phyloP scores from a whole-genome alignment of 208 protist species.

The Phytomonas francai region DNA sequence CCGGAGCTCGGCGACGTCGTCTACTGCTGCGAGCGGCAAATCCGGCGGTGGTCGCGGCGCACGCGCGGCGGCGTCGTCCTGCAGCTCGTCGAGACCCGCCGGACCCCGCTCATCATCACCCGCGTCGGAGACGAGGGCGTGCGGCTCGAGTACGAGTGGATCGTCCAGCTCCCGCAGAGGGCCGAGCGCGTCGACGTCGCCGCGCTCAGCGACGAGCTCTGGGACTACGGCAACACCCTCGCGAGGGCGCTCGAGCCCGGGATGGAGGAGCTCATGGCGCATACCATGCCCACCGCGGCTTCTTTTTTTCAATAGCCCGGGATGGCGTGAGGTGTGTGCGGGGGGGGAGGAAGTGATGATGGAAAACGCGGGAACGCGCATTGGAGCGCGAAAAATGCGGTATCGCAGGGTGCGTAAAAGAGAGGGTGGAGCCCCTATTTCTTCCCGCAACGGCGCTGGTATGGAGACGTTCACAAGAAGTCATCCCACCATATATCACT shows the following conservation, averaged over 20 bases:
- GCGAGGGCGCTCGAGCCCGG: constrained; percentile 58
- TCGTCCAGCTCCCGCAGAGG: constrained; percentile 70
- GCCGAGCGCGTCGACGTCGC: constrained; percentile 61
- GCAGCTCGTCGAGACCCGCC: constrained; percentile 80
- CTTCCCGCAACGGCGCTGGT: too few relatives aligned
- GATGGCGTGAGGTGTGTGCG: neutral
- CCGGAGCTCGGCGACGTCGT: constrained; percentile 81
- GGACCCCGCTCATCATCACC: constrained; percentile 87
- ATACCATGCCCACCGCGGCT: constrained; percentile 61
- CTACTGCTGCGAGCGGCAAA: constrained; percentile 84
- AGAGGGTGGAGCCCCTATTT: too few relatives aligned
- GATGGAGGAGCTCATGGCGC: constrained; percentile 75
- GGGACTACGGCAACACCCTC: constrained; percentile 61
- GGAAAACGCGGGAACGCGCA: too few relatives aligned
- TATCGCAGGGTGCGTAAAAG: too few relatives aligned
- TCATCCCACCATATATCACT: too few relatives aligned
- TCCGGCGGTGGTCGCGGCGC: constrained; percentile 69
- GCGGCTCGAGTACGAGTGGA: constrained; percentile 86
- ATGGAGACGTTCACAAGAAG: too few relatives aligned
- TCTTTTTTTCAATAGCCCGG: constrained; percentile 18
- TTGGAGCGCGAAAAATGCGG: too few relatives aligned
- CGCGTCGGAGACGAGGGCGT: constrained; percentile 71
- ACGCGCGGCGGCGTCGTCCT: constrained; percentile 43
- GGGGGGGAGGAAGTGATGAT: too few relatives aligned
- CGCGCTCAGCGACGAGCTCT: constrained; percentile 58